A percentile compares a stretch with the other conserved stretches of the same genome.
Conservation (phyloP, 352 stramenopile genomes). For the Elongisporangium anandrum region DNA sequence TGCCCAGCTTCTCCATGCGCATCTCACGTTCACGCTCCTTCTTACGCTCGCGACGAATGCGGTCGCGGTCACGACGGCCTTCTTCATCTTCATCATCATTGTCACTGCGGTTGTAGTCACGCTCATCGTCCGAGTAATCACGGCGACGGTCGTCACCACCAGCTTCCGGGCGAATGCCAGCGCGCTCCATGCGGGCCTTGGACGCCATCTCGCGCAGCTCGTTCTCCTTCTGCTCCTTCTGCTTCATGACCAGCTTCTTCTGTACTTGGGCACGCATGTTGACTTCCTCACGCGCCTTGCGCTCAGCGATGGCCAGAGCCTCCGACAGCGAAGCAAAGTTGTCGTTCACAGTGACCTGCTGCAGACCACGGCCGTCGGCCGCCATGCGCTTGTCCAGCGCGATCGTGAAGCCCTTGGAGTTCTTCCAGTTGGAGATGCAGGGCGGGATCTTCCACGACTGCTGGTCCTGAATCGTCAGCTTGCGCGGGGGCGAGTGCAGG, state of each 20-base stretch:
- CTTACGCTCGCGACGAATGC: slow-evolving; percentile 89
- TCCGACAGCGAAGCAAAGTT: slow-evolving; percentile 98
- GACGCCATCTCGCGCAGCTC: slow-evolving; percentile 93
- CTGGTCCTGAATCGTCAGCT: slow-evolving; percentile 92
- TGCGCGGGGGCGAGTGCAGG: slow-evolving; percentile 90
- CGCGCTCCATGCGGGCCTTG: slow-evolving; percentile 91
- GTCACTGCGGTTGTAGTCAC: slow-evolving; percentile 21
- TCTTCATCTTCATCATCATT: slow-evolving; percentile 39
- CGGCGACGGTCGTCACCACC: slow-evolving; percentile 23
- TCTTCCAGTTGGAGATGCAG: slow-evolving; percentile 99
- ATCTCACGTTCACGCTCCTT: slow-evolving; percentile 93
- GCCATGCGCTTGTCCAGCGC: slow-evolving; percentile 98
- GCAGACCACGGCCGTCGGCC: slow-evolving; percentile 94
- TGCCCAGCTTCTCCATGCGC: slow-evolving; percentile 93
- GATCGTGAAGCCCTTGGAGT: slow-evolving; percentile 98
- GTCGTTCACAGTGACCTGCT: slow-evolving; percentile 96
- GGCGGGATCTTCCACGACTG: slow-evolving; percentile 99
- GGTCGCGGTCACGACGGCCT: slow-evolving; percentile 46
- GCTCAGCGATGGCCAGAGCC: slow-evolving; percentile 96
- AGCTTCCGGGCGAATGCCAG: slow-evolving; percentile 41
- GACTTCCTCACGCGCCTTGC: slow-evolving; percentile 96
- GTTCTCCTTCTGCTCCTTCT: slow-evolving; percentile 96
- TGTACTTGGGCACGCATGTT: slow-evolving; percentile 91
- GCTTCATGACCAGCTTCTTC: slow-evolving; percentile 86
- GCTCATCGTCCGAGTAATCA: slow-evolving; percentile 10